Base-by-base conservation (phyloP, 345 rosid genomes). In the Eucalyptus leucophloia region DNA sequence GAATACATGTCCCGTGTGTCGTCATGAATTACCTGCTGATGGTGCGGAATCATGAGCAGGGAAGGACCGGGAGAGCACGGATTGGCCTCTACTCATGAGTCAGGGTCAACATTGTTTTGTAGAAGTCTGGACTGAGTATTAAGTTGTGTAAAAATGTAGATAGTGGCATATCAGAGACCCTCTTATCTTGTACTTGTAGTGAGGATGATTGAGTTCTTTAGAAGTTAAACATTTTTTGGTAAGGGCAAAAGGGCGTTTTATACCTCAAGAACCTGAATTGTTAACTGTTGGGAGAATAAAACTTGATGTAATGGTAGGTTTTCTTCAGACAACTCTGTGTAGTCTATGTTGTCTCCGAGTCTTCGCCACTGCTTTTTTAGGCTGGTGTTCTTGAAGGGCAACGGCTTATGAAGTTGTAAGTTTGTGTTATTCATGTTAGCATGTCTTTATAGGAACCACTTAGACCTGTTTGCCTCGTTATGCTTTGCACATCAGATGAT, bases 1-100 rank as follows among this genome's bases (percentile, higher is more conserved):
- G 94, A 98, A 96, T 88, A 95, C 99, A 8, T 98, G 99, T 86
- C 99, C 99, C 32, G 97, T 98, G 88, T 98, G 99, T 92, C 94
- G 99, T 56, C 92, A 93, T 90, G 96, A 97, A 93, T 91, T 98
- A 91, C 98, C 97, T 87, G 97, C 99, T 5, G 98, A 94, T 91
- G 97, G 95, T 92, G 92, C 91, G 42, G 96, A 3, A 95, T 40
- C 94, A 95, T 88, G 97, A 98, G 89, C 91, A 92, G 93, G 92
- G 90, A 88, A 93, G 91, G 93, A 91, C 88, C 85, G 1, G 47
- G 85, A 77, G 83, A 40, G 30, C 85, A 77, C 1, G 3, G 42
- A 77, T 77, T 40, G 85, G 85, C 30, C 45, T 77, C 83, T 77
- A 77, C 24, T 37, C 47, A 77, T 40, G 85, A 40, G 85, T 40